These are phyloP conservation scores for Cercospora berteroae DNA, from an alignment of 2,329 filamentous ascomycete species.

Conservation along the genomic window DNA sequence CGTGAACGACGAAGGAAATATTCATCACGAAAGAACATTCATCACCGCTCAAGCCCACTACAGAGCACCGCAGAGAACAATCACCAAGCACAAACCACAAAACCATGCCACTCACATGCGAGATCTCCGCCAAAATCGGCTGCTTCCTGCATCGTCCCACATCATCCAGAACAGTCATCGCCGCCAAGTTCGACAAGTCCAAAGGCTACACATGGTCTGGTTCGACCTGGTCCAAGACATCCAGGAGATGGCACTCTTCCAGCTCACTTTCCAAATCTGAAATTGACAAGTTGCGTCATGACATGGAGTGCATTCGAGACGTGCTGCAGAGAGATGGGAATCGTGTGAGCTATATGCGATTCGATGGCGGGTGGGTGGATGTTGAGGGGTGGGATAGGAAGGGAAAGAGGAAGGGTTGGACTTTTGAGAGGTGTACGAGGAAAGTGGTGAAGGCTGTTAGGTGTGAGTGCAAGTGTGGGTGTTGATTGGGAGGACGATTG, in stretches of 20 bases:
- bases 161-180: not conserved
- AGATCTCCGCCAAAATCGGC: not conserved
- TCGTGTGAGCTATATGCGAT: not conserved
- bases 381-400: not conserved
- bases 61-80: too few species aligned
- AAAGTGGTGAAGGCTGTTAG: not conserved
- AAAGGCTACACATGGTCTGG: not conserved
- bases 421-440: not conserved
- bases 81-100: not conserved
- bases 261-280: not conserved
- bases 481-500: not conserved
- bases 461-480: not conserved
- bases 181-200: not conserved
- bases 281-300: not conserved
- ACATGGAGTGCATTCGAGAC: conserved; percentile 6
- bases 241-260: not conserved
- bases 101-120: not conserved
- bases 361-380: conserved; percentile 3
- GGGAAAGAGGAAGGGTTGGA: not conserved
- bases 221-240: not conserved
- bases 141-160: not conserved
- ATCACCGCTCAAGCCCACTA: too few species aligned
- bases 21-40: too few species aligned
- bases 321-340: not conserved
- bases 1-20: too few species aligned